Conservation (phyloP, 345 rosid species). For the Arabidopsis thaliana region TAIR10.1 NC_003075.7:8991501-8992000, state of each 20-base stretch:
- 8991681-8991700: conserved; percentile 17
- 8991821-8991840: conserved; percentile 15
- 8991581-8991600: conserved; percentile 8
- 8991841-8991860: conserved; percentile 18
- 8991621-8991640: conserved; percentile 5
- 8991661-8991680: conserved; percentile 7
- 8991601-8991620: conserved; percentile 3
- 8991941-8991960: conserved; percentile 47
- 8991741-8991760: conserved; percentile 24
- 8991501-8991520: conserved; percentile 7
- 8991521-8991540: conserved; percentile 16
- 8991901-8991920: conserved; percentile 19
- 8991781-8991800: conserved; percentile 29
- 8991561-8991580: conserved; percentile 37
- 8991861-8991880: conserved; percentile 28
- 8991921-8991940: conserved; percentile 33
- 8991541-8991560: conserved; percentile 21
- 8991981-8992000: conserved; percentile 47
- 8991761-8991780: background rate
- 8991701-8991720: background rate
- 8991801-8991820: conserved; percentile 19
- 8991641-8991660: background rate
- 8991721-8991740: conserved; percentile 25
- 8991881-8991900: conserved; percentile 30
- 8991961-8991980: conserved; percentile 34